phyloP scores from a whole-genome alignment of 2,329 filamentous ascomycete species.

The Alternaria metachromatica region DNA sequence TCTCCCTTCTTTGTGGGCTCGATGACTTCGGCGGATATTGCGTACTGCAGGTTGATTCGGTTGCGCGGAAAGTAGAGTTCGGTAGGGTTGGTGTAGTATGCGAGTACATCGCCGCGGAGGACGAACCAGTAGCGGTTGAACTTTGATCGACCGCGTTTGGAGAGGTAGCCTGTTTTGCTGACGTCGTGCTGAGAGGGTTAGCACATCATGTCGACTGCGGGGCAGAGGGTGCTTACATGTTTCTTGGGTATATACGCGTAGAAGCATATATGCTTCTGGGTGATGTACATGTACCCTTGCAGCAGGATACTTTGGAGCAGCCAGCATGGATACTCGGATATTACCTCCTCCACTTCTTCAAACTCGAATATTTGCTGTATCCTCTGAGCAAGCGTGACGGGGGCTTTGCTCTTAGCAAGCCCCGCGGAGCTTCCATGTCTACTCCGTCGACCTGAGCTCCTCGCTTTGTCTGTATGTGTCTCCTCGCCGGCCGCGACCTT shows the following conservation, averaged over 20 bases:
- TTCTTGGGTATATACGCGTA: constrained; percentile 97
- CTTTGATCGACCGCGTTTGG: constrained; percentile 87
- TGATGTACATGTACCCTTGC: constrained; percentile 96
- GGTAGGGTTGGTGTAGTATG: constrained; percentile 84
- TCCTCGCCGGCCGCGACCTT: constrained; percentile 31
- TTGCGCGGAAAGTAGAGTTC: constrained; percentile 91
- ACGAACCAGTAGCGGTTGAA: constrained; percentile 94
- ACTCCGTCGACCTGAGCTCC: constrained; percentile 30
- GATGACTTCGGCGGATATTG: constrained; percentile 80
- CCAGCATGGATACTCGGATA: constrained; percentile 94
- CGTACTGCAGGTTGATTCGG: constrained; percentile 90
- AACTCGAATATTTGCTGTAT: constrained; percentile 75
- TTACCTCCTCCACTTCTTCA: constrained; percentile 79
- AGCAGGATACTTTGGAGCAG: constrained; percentile 88
- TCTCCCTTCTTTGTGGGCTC: constrained; percentile 72
- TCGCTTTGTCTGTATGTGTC: constrained; percentile 30
- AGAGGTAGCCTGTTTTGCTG: constrained; percentile 86
- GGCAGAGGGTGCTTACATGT: constrained; percentile 63
- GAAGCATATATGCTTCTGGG: constrained; percentile 90
- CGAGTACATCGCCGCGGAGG: constrained; percentile 87
- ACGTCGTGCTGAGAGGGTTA: constrained; percentile 50
- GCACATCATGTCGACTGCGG: constrained; percentile 7
- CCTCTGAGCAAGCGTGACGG: constrained; percentile 70
- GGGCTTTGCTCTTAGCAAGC: constrained; percentile 33
- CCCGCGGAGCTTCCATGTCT: constrained; percentile 32